These are phyloP conservation scores for Phytophthora meadii DNA, from an alignment of 352 stramenopile species.

Conservation along the genomic window DNA sequence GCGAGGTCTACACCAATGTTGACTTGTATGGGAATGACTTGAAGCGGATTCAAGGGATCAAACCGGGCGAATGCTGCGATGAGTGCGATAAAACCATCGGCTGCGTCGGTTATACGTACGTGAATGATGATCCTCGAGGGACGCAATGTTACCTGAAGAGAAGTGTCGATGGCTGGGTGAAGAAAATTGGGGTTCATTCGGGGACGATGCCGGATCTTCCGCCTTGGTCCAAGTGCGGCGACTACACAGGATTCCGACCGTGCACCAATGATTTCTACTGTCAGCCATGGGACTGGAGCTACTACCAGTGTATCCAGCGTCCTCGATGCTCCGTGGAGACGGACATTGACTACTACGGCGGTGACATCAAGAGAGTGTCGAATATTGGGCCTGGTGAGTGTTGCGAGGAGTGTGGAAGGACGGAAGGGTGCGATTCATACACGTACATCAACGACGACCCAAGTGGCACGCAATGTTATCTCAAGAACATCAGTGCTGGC, in stretches of 20 bases:
- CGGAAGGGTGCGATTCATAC: conserved; percentile 43
- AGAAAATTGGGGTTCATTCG: conserved; percentile 28
- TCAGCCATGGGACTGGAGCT: conserved; percentile 38
- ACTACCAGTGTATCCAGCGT: conserved; percentile 41
- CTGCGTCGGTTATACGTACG: conserved; percentile 58
- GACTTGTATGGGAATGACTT: conserved; percentile 57
- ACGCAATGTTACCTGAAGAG: conserved; percentile 56
- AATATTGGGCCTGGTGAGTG: conserved; percentile 40
- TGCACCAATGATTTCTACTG: conserved; percentile 31
- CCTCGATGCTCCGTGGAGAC: conserved; percentile 42
- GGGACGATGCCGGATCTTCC: conserved; percentile 28
- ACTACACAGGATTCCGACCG: conserved; percentile 16
- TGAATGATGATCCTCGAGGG: conserved; percentile 49
- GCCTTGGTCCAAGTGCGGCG: conserved; percentile 25
- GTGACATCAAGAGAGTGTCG: conserved; percentile 40
- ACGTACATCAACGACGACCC: conserved; percentile 51
- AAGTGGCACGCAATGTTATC: conserved; percentile 29
- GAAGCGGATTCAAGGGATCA: conserved; percentile 38
- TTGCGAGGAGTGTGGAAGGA: conserved; percentile 52
- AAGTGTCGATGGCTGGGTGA: conserved; percentile 26
- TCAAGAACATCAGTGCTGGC: conserved; percentile 31
- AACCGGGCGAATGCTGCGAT: conserved; percentile 26
- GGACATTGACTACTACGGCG: conserved; percentile 44
- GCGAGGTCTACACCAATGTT: conserved; percentile 34
- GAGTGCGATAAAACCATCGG: conserved; percentile 40